Evolutionary conservation across 148 eudicot genomes (phyloP), one percentile per base, ranked within the genome.

Genomic region (Rhododendron kiyosumense): DNA sequence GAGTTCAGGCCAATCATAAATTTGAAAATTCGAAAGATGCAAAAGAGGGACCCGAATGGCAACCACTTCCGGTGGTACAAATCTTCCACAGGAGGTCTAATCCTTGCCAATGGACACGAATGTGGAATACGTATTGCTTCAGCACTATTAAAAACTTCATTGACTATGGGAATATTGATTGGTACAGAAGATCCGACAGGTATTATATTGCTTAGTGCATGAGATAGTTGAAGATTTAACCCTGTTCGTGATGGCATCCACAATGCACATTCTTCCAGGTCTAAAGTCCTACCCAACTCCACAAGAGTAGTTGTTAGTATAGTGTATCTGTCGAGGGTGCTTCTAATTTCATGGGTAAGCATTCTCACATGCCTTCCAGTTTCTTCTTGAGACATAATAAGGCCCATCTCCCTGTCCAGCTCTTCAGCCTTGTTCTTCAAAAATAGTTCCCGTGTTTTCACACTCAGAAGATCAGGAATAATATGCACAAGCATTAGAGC

Each of bases 351-450:
- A 89, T 96, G 98, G 73, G 97, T 96, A 26, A 96, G 93, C 98
- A 96, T 96, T 83, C 98, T 92, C 13, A 96, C 98, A 87, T 96
- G 98, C 85, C 98, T 91, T 61, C 98, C 98, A 18, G 98, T 94
- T 91, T 96, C 98, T 89, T 96, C 98, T 86, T 94, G 94, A 49
- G 92, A 92, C 61, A 92, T 92, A 81, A 96, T 96, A 51, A 94
- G 93, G 20, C 98, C 98, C 98, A 90, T 96, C 86, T 96, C 98
- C 71, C 91, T 89, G 83, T 96, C 98, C 75, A 96, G 95, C 86
- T 94, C 96, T 86, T 92, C 98, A 22, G 98, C 98, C 86, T 92
- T 94, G 83, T 91, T 92, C 83, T 91, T 93, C 88, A 96, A 84
- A 83, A 92, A 90, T 81, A 88, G 51, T 86, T 94, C 98, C 86